Base-by-base conservation (phyloP, 2,329 filamentous ascomycete genomes). In the Dactylellina leptospora region DNA sequence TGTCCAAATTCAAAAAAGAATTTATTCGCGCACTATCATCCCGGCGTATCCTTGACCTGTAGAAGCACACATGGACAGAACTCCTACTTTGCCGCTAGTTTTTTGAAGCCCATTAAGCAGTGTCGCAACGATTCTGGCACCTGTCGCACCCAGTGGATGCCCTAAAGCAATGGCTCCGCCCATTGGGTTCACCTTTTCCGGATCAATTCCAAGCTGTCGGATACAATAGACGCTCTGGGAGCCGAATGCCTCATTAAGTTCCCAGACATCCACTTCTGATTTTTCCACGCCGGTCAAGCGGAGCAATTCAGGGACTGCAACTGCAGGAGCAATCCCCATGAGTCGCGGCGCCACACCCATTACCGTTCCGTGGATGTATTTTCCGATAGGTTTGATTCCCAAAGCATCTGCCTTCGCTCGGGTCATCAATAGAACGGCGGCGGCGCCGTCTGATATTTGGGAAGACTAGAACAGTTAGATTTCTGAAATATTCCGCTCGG, bases 141-240 rank as follows among this genome's bases (percentile, higher is more conserved):
- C 92, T 3, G 93, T 97, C 28, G 92, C 93, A 48, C 93, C 93
- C 0, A 97, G 84, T 4, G 93, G 93, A 79, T 97, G 93, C 1
- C 93, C 93, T 22, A 97, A 82, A n/a, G 93, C 93, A 79, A 97
- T 96, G 1, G 93, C 93, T 28, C 93, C 93, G 72, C 93, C 93
- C 77, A 96, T 92, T 0, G 92, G 92, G 81, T 97, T 97, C 16
- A 97, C 90, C 80, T 85, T 88, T 75, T 77, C 86, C 77, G 81
- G 79, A 79, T 87, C 87, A 18, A 93, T 81, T 0, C 88, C 89
- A 9, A 95, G 78, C 77, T 73, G 48, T n/a, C 55, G 50, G 10
- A 58, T 50, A 55, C 55, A 50, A 22, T 70, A 85, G 56, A 88
- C 77, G 38, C 86, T 85, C 77, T 88, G 86, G 51, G 82, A 85